Percentiles rank a stretch among this genome's conserved stretches.
These are phyloP conservation scores for Cubamyces sp. DNA, from an alignment of 768 basidiomycete species.

Conservation along the genomic window DNA sequence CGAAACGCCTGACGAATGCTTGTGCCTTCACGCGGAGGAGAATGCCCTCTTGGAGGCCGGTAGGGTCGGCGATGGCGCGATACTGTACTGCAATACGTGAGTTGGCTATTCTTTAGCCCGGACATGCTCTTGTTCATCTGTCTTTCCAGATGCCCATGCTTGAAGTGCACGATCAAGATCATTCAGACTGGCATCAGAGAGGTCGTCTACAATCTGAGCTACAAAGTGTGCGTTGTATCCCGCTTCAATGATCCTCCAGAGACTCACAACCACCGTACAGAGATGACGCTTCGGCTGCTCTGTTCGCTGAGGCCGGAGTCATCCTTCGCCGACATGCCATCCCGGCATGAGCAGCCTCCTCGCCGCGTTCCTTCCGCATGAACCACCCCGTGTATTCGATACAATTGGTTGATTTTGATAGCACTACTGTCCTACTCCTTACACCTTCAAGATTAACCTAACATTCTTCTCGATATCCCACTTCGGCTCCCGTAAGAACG, in stretches of 20 bases:
- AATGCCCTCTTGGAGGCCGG: slow-evolving; percentile 96
- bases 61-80: slow-evolving; percentile 76
- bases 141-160: slow-evolving; percentile 84
- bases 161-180: slow-evolving; percentile 97
- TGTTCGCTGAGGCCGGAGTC: slow-evolving; percentile 85
- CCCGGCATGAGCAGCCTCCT: slow-evolving; percentile 28
- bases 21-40: slow-evolving; percentile 98
- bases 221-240: slow-evolving; percentile 77
- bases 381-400: neutral
- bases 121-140: neutral
- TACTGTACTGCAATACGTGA: slow-evolving; percentile 98
- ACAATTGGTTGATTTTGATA: neutral
- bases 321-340: slow-evolving; percentile 72
- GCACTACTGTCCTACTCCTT: neutral
- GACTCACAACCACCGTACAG: slow-evolving; percentile 41
- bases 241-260: neutral
- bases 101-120: slow-evolving; percentile 34
- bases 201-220: slow-evolving; percentile 93
- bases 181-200: slow-evolving; percentile 91
- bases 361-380: neutral
- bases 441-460: slow-evolving; percentile 23
- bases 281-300: slow-evolving; percentile 78
- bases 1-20: slow-evolving; percentile 70
- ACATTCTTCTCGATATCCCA: slow-evolving; percentile 65
- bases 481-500: slow-evolving; percentile 54